Base-by-base conservation (phyloP, 768 basidiomycete species). In the Tylopilus balloui region DNA sequence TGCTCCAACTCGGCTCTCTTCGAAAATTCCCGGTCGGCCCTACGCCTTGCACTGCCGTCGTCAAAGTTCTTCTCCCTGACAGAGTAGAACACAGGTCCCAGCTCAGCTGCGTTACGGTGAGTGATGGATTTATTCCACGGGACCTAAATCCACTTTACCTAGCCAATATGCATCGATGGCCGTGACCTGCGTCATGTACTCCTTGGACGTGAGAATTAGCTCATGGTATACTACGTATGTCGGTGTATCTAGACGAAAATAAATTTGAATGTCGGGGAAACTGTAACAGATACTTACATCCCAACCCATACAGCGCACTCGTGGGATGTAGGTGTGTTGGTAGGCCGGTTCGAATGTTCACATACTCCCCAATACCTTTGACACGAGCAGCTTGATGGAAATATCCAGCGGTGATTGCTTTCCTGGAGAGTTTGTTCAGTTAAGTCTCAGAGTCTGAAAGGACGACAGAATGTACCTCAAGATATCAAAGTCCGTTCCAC, bases 131-230 rank as follows among this genome's bases (percentile, higher is more conserved):
- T 12, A n/a, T 36, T 38, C 23, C 24, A 32, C 11, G 32, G 9
- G 51, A 35, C 0, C 5, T 35, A 45, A 3, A 12, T 39, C 6
- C 3, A 47, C 65, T 77, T 64, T 69, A 90, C 92, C 93, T 29
- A 98, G 79, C 96, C 96, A 99, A 69, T 93, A 93, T 3, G 96
- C 85, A 63, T 98, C 93, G 53, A 98, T 88, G 0, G 95, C 84
- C 3, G 96, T 97, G n/a, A 99, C 96, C 67, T 93, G 92, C 15
- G 94, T 95, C 94, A 97, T 96, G 71, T 99, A 99, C 69, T 91
- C 86, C 63, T 94, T 95, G 27, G 93, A 94, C 11, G 93, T 95
- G 58, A 95, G 73, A 53, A 96, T 94, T 47, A 95, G 77, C 62
- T 97, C 95, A 64, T 99, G 96, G 66, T 98, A 99, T 28, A 99